Evolutionary conservation across 2,329 filamentous ascomycete genomes (phyloP).

Genomic region (Xylariaceae sp.): DNA sequence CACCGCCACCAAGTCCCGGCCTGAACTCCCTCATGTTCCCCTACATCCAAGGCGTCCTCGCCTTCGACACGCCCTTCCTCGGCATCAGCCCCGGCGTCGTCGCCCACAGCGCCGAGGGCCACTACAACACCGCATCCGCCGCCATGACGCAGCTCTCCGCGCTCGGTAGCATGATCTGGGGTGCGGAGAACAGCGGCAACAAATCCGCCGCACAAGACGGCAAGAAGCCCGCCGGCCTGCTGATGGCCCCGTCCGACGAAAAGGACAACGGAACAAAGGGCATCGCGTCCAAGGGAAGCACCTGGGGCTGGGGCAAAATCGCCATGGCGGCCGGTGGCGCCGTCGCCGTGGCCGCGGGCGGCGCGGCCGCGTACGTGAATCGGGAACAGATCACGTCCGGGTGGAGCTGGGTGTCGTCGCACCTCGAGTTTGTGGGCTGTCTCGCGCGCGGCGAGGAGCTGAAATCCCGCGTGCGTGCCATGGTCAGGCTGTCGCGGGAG

Average conservation of each 20-base stretch:
- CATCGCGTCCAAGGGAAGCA: conserved; percentile 12
- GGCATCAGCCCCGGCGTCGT: conserved; percentile 77
- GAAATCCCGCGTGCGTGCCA: conserved; percentile 63
- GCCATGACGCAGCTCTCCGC: conserved; percentile 64
- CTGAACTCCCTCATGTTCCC: conserved; percentile 80
- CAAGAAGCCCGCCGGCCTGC: conserved; percentile 33
- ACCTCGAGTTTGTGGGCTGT: conserved; percentile 90
- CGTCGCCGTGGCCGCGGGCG: conserved; percentile 74
- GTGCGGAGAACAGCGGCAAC: conserved; percentile 36
- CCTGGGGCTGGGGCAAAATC: conserved; percentile 82
- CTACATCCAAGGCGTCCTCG: conserved; percentile 82
- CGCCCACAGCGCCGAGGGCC: conserved; percentile 81
- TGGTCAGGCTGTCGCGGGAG: conserved; percentile 61
- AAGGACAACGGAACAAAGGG: conserved; percentile 10
- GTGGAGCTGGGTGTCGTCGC: conserved; percentile 78
- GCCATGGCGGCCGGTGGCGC: conserved; percentile 86
- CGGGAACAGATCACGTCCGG: conserved; percentile 74
- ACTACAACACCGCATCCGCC: conserved; percentile 70
- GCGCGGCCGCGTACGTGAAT: conserved; percentile 81
- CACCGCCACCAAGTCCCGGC: conserved; percentile 1
- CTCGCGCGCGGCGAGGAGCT: conserved; percentile 81
- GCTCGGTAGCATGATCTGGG: conserved; percentile 66
- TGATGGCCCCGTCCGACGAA: conserved; percentile 30
- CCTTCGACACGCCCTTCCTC: conserved; percentile 91
- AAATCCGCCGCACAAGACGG: conserved; percentile 5